Evolutionary conservation across 352 stramenopile species (phyloP), one percentile per base, ranked within the genome.

Genomic region (Globisporangium camurandrum): DNA sequence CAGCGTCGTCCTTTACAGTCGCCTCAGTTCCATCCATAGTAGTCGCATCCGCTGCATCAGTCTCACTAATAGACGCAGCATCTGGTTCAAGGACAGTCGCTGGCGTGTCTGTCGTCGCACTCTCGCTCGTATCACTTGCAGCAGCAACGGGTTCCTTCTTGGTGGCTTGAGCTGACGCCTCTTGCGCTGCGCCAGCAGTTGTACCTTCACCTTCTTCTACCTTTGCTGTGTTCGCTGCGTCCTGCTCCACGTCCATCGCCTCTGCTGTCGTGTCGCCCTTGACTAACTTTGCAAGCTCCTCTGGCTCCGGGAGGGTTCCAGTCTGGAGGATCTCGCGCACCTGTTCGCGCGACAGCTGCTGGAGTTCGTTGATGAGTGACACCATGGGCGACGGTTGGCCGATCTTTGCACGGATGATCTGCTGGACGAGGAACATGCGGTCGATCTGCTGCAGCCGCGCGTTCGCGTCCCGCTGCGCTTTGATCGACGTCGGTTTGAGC

Each of bases 361-460:
- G 73, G 9, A 84, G 51, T 22, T 68, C 58, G 24, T 69, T 67
- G n/a, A 85, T 56, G 20, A 81, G 54, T 11, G 65, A 56, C 17
- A 59, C 26, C 27, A 49, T 50, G 23, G 67, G 59, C n/a, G 57
- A 49, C n/a, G 33, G 44, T 20, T 45, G 26, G 9, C 43, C 39
- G 19, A 51, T 45, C 33, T 72, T 62, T 11, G 34, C 39, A 7
- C 43, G 49, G 31, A 62, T 59, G 14, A 59, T 28, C 62, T 70
- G 24, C 34, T 57, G 43, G n/a, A 62, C 46, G 82, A 66, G 55
- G 83, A 65, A 78, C 70, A 93, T 79, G 5, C 69, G 69, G 23
- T 93, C 82, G 20, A 91, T 78, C 49, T 91, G 79, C 42, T 84
- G 64, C 19, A 93, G 47, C 37, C 74, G 83, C 17, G 46, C 37